Evolutionary conservation across 1,284 basidiomycete species (phyloP).

Genomic region (Chalciporus sp.): DNA sequence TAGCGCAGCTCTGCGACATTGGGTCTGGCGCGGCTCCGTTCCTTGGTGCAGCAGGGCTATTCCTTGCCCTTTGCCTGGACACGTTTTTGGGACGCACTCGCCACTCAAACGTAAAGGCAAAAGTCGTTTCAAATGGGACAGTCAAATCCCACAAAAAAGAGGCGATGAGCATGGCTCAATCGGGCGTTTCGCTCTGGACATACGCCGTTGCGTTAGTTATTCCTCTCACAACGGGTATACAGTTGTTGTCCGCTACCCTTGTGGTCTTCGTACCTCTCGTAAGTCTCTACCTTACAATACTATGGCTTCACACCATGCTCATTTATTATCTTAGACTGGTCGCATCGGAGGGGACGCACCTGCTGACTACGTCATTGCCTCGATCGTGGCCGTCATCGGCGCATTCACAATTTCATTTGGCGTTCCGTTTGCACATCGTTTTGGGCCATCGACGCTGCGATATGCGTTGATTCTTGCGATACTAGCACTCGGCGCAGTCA

Average conservation of each 20-base stretch:
- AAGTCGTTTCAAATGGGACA: slow-evolving; percentile 7
- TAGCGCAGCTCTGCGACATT: slow-evolving; percentile 61
- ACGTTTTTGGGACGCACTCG: slow-evolving; percentile 33
- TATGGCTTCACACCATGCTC: neutral
- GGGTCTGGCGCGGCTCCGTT: slow-evolving; percentile 75
- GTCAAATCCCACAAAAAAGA: neutral
- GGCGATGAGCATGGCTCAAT: slow-evolving; percentile 8
- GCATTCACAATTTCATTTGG: slow-evolving; percentile 66
- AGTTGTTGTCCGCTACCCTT: slow-evolving; percentile 71
- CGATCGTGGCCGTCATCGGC: slow-evolving; percentile 64
- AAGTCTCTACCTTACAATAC: slow-evolving; percentile 28
- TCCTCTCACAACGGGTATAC: slow-evolving; percentile 69
- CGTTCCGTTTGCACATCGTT: slow-evolving; percentile 78
- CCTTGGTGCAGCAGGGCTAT: slow-evolving; percentile 56
- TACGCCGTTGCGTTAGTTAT: slow-evolving; percentile 69
- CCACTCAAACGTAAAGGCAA: neutral
- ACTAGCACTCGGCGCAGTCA: slow-evolving; percentile 50
- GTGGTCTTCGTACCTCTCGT: slow-evolving; percentile 94
- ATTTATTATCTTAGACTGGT: slow-evolving; percentile 54
- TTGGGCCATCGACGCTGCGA: slow-evolving; percentile 52
- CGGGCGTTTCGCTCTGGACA: slow-evolving; percentile 54
- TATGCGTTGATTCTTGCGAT: slow-evolving; percentile 51
- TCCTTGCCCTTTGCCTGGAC: slow-evolving; percentile 57
- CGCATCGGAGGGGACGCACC: slow-evolving; percentile 79
- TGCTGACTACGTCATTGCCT: slow-evolving; percentile 88